Base-by-base conservation (phyloP, 371 early-diverging fungal species). In the Parasitella parasitica region DNA sequence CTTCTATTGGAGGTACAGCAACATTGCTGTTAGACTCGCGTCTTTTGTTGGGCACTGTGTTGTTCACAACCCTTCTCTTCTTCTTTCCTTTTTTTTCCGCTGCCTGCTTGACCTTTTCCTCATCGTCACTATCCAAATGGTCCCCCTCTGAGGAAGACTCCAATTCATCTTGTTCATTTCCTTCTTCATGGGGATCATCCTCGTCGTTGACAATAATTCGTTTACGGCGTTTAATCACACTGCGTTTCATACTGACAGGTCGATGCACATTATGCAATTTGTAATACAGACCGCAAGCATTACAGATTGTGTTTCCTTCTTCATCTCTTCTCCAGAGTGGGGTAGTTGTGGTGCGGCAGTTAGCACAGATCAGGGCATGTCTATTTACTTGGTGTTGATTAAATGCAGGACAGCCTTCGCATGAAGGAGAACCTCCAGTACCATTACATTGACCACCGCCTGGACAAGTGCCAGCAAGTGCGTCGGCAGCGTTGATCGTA, bases 321-420 rank as follows among this genome's bases (percentile, higher is more conserved):
- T 85, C 87, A 57, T 91, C 90, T 58, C 94, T 76, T 20, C 98
- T 77, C 94, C 99, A 98, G 18, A 95, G 76, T 0, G 97, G 96
- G 1, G 96, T 96, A 1, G 86, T 87, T 4, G 88, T 89, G 1
- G 93, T 91, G 6, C 83, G 70, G 66, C 95, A 94, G 67, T 94
- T 94, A 28, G 86, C 84, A 71, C 96, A 95, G 15, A 85, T 76
- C 26, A 85, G 56, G 15, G 78, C 66, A 55, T 81, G 84, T 9
- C 81, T 78, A 27, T 77, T 78, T 1, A 79, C 76, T 51, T 86
- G 87, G 70, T 84, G 81, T 67, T 91, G 92, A 57, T 90, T 91
- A 59, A 78, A 88, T 1, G 91, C 87, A 4, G 93, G 91, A 53
- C 93, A 93, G 0, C 91, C 92, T 38, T 83, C 82, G 70, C 93